Evolutionary conservation across 2,329 filamentous ascomycete genomes (phyloP).

Genomic region (Dendryphion nanum): DNA sequence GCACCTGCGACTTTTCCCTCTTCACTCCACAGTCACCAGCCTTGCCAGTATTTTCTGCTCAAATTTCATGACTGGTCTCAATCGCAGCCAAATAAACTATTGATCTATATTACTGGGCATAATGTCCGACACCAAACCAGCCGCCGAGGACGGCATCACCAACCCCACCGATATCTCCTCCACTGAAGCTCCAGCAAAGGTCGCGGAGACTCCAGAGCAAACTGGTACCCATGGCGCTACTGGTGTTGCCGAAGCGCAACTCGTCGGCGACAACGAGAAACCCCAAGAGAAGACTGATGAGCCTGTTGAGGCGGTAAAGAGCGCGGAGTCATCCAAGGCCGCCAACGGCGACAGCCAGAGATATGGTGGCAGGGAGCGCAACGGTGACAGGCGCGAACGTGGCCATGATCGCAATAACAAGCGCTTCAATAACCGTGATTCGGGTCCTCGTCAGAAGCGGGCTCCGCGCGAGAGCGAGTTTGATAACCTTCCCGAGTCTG

Average conservation of each 20-base stretch:
- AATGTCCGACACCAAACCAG: background rate
- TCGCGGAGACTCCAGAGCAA: too few species aligned
- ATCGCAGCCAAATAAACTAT: too few species aligned
- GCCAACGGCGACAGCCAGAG: conserved; percentile 2
- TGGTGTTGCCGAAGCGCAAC: background rate
- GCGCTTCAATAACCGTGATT: background rate
- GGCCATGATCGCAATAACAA: conserved; percentile 5
- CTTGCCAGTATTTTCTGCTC: too few species aligned
- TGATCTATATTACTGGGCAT: too few species aligned
- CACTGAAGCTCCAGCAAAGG: background rate
- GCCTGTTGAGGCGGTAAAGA: conserved; percentile 15
- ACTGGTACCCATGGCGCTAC: background rate
- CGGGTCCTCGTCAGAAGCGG: too few species aligned
- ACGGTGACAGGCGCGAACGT: background rate
- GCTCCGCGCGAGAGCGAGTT: conserved; percentile 20
- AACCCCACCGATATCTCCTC: background rate
- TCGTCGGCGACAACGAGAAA: background rate
- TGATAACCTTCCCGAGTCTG: conserved; percentile 62
- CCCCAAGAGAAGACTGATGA: conserved; percentile 10
- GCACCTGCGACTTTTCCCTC: too few species aligned
- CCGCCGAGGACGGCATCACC: background rate
- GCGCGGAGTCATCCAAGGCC: conserved; percentile 12
- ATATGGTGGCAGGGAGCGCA: background rate
- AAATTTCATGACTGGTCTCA: too few species aligned
- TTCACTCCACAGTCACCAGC: too few species aligned